phyloP scores from a whole-genome alignment of 495 filamentous ascomycete species.

The Aspergillus conjunctus region DNA sequence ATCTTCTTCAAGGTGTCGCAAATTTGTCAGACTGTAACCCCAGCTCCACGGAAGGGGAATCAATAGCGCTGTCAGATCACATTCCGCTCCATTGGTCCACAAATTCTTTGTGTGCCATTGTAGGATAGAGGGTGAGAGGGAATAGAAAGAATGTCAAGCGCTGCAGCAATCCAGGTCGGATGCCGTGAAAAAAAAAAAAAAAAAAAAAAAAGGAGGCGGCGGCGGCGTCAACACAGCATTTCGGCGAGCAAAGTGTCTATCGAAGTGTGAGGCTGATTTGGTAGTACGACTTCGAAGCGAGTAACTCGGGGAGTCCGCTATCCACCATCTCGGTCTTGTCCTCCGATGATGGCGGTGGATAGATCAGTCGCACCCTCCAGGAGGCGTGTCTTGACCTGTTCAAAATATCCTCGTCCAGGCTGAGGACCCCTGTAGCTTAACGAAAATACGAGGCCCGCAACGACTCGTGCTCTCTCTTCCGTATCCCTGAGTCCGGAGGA shows the following conservation, averaged over 20 bases:
- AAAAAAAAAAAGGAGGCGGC: neutral
- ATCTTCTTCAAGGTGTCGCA: slow-evolving; percentile 1
- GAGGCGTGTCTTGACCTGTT: too few species aligned
- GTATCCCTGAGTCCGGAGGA: too few species aligned
- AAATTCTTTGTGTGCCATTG: neutral
- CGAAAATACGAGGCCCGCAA: too few species aligned
- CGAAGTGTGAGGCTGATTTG: neutral
- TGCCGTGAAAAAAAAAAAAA: neutral
- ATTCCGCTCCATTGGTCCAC: slow-evolving; percentile 11
- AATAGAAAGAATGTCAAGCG: neutral
- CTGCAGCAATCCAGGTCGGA: neutral
- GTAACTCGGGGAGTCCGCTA: neutral
- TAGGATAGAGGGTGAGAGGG: neutral
- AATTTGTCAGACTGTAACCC: slow-evolving; percentile 17
- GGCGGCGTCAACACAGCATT: neutral
- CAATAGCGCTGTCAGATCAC: slow-evolving; percentile 22
- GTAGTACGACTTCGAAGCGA: neutral
- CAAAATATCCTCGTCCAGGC: too few species aligned
- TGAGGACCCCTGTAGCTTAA: too few species aligned
- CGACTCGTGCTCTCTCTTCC: too few species aligned
- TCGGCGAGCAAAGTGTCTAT: neutral
- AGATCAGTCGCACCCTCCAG: too few species aligned
- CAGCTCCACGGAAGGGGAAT: neutral
- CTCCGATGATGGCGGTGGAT: too few species aligned
- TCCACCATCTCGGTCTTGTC: too few species aligned